phyloP scores from a whole-genome alignment of 169 alveolate species.

The Eimeria praecox region DNA sequence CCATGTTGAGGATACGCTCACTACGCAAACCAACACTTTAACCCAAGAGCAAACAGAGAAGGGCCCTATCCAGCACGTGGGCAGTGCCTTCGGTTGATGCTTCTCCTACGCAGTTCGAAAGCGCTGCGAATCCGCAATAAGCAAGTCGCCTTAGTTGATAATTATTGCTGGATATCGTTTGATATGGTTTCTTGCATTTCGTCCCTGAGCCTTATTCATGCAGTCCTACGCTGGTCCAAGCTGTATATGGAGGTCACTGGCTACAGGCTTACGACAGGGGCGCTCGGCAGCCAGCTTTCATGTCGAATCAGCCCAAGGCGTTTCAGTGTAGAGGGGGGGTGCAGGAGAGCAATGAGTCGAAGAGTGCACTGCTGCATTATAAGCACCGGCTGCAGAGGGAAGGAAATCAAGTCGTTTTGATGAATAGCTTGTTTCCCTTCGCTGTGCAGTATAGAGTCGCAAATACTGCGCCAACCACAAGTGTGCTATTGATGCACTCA shows the following conservation, averaged over 20 bases:
- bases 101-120: neutral
- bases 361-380: neutral
- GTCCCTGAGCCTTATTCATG: too few relatives aligned
- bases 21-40: too few relatives aligned
- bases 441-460: neutral
- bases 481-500: neutral
- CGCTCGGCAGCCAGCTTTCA: neutral
- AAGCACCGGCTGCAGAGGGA: neutral
- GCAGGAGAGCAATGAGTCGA: neutral
- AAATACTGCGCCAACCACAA: neutral
- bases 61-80: neutral
- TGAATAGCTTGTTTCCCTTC: neutral
- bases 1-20: too few relatives aligned
- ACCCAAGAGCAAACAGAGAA: too few relatives aligned
- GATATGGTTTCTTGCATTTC: neutral
- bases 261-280: neutral
- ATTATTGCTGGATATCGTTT: neutral
- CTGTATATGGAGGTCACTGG: neutral
- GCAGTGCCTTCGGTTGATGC: neutral
- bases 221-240: neutral
- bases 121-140: neutral
- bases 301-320: neutral
- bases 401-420: neutral
- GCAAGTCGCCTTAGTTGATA: neutral
- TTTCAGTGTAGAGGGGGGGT: neutral